Evolutionary conservation across 768 basidiomycete genomes (phyloP).

Genomic region (Antrodiella citrinella): DNA sequence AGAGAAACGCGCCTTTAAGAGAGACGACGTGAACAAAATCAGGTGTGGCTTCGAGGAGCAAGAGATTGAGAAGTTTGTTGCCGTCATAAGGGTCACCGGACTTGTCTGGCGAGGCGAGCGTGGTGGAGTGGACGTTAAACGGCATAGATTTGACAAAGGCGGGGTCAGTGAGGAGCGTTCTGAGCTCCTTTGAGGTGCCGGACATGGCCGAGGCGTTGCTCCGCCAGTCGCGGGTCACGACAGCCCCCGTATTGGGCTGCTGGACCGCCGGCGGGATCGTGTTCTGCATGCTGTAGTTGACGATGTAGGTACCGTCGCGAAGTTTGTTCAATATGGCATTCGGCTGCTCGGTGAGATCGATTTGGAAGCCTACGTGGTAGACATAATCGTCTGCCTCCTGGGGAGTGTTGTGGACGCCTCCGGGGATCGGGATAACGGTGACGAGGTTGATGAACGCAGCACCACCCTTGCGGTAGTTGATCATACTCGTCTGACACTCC

Average conservation of each 20-base stretch:
- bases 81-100: slow-evolving; percentile 23
- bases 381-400: slow-evolving; percentile 64
- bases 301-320: slow-evolving; percentile 67
- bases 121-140: slow-evolving; percentile 7
- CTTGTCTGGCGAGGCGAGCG: slow-evolving; percentile 13
- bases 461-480: slow-evolving; percentile 86
- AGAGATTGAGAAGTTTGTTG: slow-evolving; percentile 43
- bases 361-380: slow-evolving; percentile 93
- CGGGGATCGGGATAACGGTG: slow-evolving; percentile 78
- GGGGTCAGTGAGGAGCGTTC: slow-evolving; percentile 36
- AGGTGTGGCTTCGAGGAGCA: slow-evolving; percentile 53
- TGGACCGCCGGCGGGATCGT: slow-evolving; percentile 4
- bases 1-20: slow-evolving; percentile 87
- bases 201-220: slow-evolving; percentile 20
- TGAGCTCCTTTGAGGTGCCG: slow-evolving; percentile 46
- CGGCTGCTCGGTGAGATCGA: slow-evolving; percentile 85
- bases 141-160: slow-evolving; percentile 41
- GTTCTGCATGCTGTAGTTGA: slow-evolving; percentile 50
- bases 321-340: slow-evolving; percentile 75
- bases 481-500: slow-evolving; percentile 80
- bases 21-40: slow-evolving; percentile 91
- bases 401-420: slow-evolving; percentile 36
- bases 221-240: slow-evolving; percentile 30
- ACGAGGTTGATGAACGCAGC: slow-evolving; percentile 87
- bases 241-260: slow-evolving; percentile 10